These are phyloP conservation scores for Rhododendron ferrugineum DNA, from an alignment of 148 eudicot genomes.

Conservation along the genomic window DNA sequence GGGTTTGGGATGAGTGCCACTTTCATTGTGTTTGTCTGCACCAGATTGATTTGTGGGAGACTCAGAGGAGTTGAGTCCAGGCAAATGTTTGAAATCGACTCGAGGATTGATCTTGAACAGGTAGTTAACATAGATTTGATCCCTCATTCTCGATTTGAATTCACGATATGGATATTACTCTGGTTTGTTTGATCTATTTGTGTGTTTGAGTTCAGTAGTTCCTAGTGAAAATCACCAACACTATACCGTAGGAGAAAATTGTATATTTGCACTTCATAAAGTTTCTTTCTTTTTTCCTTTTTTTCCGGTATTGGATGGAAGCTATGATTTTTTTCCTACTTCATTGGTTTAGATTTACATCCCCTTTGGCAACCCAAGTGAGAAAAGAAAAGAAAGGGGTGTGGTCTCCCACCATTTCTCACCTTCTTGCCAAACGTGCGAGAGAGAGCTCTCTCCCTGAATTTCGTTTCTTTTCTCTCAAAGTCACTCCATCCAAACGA, in stretches of 20 bases:
- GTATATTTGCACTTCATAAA: neutral
- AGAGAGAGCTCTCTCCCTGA: no score
- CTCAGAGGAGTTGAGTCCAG: constrained; percentile 36
- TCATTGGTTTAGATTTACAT: neutral
- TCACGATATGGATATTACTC: neutral
- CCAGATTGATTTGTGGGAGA: constrained; percentile 67
- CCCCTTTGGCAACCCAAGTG: no score
- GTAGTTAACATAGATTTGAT: constrained; percentile 23
- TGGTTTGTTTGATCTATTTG: neutral
- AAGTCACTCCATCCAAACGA: no score
- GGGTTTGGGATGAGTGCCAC: constrained; percentile 77
- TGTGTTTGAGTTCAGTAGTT: neutral
- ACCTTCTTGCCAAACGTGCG: no score
- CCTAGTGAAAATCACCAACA: neutral
- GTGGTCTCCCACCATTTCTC: no score
- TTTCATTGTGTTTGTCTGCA: constrained; percentile 69
- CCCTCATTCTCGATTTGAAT: neutral
- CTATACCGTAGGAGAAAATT: neutral
- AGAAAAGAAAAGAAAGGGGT: no score
- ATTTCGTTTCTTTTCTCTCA: no score
- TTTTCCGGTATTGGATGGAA: neutral
- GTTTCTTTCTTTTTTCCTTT: neutral
- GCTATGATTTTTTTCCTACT: neutral
- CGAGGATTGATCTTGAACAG: constrained; percentile 60
- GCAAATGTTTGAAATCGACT: constrained; percentile 36